Base-by-base conservation (phyloP, 2,329 filamentous ascomycete species). In the Sporothrix protearum region DNA sequence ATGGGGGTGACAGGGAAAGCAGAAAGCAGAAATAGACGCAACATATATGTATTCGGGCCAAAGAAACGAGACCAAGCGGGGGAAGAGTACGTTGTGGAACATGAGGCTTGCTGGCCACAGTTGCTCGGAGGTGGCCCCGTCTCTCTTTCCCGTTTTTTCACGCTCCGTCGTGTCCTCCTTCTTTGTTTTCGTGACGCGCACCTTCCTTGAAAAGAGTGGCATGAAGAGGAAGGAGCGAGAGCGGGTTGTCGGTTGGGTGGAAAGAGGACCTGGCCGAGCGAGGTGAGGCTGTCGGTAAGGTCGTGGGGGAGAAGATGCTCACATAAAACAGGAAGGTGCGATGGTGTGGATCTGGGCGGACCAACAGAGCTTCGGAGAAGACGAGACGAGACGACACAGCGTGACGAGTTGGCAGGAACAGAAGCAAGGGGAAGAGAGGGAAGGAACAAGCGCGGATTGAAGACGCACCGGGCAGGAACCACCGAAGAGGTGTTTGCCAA, bases 381-480 rank as follows among this genome's bases (percentile, higher is more conserved):
- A 8, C 28, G 14, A 33, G 36, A 28, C 22, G 59, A 63, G n/a
- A 63, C n/a, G n/a, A 61, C n/a, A n/a, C n/a, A n/a, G n/a, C n/a
- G n/a, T n/a, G n/a, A n/a, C n/a, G n/a, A n/a, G n/a, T n/a, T n/a
- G n/a, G n/a, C n/a, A n/a, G n/a, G n/a, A n/a, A n/a, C n/a, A n/a
- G n/a, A n/a, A n/a, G n/a, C n/a, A 53, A 14, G n/a, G 6, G n/a
- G 4, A 63, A 25, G n/a, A 8, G 53, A 39, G 10, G 36, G n/a
- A 63, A 63, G 59, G 59, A 63, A n/a, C 36, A n/a, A 45, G 36
- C 36, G 59, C 36, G n/a, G 59, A 16, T 63, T 14, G n/a, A 63
- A 42, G n/a, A 33, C 59, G 59, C 36, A n/a, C 19, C 33, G 19
- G 57, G 57, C 30, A 39, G 22, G 30, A 39, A 22, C 16, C 7